Base-by-base conservation (phyloP, 2,329 filamentous ascomycete genomes). In the Colletotrichum phormii region DNA sequence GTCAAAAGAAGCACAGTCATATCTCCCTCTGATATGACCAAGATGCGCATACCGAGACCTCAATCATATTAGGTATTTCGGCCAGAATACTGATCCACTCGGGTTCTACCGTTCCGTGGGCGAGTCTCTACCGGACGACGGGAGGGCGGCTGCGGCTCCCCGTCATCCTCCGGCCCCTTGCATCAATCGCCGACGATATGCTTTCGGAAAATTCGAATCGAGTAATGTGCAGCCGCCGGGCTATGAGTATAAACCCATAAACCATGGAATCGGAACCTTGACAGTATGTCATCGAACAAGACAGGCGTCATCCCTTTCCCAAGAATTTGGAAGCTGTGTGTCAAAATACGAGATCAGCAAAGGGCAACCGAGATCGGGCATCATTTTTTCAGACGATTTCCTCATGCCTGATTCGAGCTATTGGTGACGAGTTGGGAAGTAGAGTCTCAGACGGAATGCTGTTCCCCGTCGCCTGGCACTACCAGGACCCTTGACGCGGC, bases 341-440 rank as follows among this genome's bases (percentile, higher is more conserved):
- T 54, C 61, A 64, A 64, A 24, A 64, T 64, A 64, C 61, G 61
- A 64, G 46, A n/a, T 26, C 46, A 49, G 18, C 18, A 15, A 37
- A 64, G 31, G 49, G 13, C 8, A 12, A 12, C 31, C 31, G 29
- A 54, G 18, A 15, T 26, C 31, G n/a, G 61, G 46, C 61, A 37
- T 37, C 61, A 64, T 64, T 37, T 33, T 31, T 54, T 11, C 18
- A 22, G 18, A 18, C 8, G 61, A 22, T 35, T 64, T 26, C 11
- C 33, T 55, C 51, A 6, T 59, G 57, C 62, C 49, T 42, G 31
- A 54, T 11, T 49, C 29, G 42, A 46, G 51, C 53, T n/a, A 37
- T 55, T 57, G 26, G 22, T 33, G 33, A 33, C 51, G 51, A 64
- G 13, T 46, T 22, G 51, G 61, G 31, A 12, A 64, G 24, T 33